phyloP scores from a whole-genome alignment of 768 basidiomycete genomes.

The Pluteus cervinus region DNA sequence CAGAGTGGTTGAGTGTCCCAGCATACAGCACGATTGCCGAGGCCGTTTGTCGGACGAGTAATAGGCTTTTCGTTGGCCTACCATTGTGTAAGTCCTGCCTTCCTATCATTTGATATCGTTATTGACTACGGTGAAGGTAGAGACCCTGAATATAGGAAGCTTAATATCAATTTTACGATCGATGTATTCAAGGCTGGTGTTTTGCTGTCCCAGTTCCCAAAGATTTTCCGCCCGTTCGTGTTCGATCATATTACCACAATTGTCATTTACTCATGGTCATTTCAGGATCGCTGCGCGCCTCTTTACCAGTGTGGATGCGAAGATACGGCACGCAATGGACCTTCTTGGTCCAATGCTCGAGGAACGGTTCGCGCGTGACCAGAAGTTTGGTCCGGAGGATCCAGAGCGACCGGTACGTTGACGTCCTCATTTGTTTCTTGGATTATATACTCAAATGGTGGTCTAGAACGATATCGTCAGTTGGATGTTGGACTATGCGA shows the following conservation, averaged over 20 bases:
- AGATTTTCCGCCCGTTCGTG: constrained; percentile 18
- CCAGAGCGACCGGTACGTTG: constrained; percentile 23
- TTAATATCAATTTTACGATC: constrained; percentile 13
- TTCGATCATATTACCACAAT: not conserved
- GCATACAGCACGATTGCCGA: constrained; percentile 13
- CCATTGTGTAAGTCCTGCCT: constrained; percentile 17
- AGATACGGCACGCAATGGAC: constrained; percentile 11
- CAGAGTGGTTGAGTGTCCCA: constrained; percentile 12
- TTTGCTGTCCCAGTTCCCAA: constrained; percentile 19
- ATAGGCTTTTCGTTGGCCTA: constrained; percentile 20
- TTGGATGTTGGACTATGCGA: constrained; percentile 40
- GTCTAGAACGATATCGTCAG: constrained; percentile 39
- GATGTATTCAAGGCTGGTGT: constrained; percentile 12
- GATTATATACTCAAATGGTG: not conserved
- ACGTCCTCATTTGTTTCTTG: not conserved
- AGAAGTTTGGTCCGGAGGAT: constrained; percentile 19
- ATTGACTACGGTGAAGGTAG: constrained; percentile 12
- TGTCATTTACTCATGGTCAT: not conserved
- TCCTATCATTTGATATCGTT: not conserved
- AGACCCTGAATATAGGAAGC: constrained; percentile 11
- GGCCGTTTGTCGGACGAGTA: constrained; percentile 15
- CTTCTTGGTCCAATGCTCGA: constrained; percentile 22
- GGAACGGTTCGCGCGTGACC: constrained; percentile 17
- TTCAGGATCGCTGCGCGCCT: constrained; percentile 12
- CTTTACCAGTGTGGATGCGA: constrained; percentile 11